Evolutionary conservation across 495 filamentous ascomycete genomes (phyloP), one percentile per base, ranked within the genome.

Genomic region (Podospora tetraspora): DNA sequence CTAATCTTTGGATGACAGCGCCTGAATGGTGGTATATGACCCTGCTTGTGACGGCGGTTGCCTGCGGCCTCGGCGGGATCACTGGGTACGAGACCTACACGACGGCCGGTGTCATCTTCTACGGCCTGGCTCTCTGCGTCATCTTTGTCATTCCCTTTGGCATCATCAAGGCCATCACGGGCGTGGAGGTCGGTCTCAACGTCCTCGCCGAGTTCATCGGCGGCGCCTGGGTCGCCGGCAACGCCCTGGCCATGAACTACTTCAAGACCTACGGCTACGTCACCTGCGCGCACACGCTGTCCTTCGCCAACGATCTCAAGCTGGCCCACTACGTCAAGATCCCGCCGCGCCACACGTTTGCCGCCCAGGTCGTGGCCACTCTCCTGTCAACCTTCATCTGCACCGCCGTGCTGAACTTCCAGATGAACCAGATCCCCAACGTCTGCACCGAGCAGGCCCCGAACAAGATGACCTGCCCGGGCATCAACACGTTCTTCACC

Each of bases 301-400:
- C 69, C 57, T 80, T 80, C 65, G 75, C 76, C 58, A 74, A 76
- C 66, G 79, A 80, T 37, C 76, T 80, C 64, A 80, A 80, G 72
- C 73, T 80, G 30, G 79, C 76, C 0, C 79, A 80, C 52, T 80
- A 80, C 63, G 69, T 79, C 73, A 80, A 80, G 72, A 79, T 80
- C 66, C 76, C 79, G 19, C 79, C 77, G 2, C 74, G 78, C 13
- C 75, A 79, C 58, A 80, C 77, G 4, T 80, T 80, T 67, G 62
- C 59, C 24, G 79, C 75, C 5, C 79, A 80, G 64, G 77, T 80
- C 61, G 61, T 77, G 6, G 76, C 72, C 52, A 79, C 77, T 1
- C 32, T 79, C 10, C 52, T 79, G 21, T 74, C 76, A n/a, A 79
- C 76, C 19, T 72, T 77, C 9, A 66, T 77, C 67, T 77, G 73